Evolutionary conservation across 2,329 filamentous ascomycete species (phyloP).

Genomic region (Rachicladosporium sp.): DNA sequence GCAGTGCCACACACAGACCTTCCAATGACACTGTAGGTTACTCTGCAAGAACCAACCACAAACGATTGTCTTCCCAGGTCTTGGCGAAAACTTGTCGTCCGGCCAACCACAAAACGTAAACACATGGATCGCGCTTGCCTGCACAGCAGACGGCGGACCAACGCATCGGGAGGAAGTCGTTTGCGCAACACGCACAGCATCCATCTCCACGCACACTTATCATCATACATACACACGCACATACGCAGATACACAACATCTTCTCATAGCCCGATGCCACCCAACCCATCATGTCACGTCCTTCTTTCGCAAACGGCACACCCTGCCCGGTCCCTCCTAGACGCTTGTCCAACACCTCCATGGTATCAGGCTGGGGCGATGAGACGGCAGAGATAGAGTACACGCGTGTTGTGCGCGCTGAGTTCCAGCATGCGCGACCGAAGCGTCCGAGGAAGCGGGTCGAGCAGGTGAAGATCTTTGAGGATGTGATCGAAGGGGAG

Average conservation of each 20-base stretch:
- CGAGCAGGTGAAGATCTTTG: conserved; percentile 19
- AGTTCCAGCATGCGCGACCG: conserved; percentile 17
- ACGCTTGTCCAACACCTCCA: conserved; percentile 5
- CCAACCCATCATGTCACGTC: conserved; percentile 12
- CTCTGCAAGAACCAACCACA: too few relatives aligned
- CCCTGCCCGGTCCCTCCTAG: conserved; percentile 17
- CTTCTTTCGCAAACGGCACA: conserved; percentile 10
- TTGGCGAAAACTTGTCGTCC: too few relatives aligned
- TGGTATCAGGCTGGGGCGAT: conserved; percentile 10
- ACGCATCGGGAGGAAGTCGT: too few relatives aligned
- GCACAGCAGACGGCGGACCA: background rate
- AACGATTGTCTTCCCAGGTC: too few relatives aligned
- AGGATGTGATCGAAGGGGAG: conserved; percentile 20
- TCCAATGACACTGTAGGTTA: too few relatives aligned
- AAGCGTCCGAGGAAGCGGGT: conserved; percentile 12
- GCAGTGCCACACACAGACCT: too few relatives aligned
- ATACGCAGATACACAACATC: background rate
- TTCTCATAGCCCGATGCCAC: too few relatives aligned
- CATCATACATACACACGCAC: background rate
- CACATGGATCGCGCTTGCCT: background rate
- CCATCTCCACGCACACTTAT: background rate
- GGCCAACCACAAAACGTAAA: too few relatives aligned
- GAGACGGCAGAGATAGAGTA: conserved; percentile 20
- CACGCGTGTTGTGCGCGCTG: conserved; percentile 19
- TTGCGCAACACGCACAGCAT: too few relatives aligned